Evolutionary conservation across 2,329 filamentous ascomycete species (phyloP).

Genomic region (Cercospora sp.): DNA sequence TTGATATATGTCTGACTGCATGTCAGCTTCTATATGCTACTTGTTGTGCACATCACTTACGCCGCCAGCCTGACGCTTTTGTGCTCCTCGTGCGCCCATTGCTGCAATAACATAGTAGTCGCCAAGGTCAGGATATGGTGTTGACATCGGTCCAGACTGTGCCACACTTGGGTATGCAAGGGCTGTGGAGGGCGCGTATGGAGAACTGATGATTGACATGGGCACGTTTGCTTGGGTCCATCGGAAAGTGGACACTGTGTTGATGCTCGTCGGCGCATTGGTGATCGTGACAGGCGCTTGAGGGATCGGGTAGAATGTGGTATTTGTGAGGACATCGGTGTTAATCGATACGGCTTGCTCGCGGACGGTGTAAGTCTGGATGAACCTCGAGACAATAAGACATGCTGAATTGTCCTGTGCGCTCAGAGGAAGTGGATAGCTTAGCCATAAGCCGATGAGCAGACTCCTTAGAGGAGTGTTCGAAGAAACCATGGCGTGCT

Average conservation of each 20-base stretch:
- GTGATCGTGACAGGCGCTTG: constrained; percentile 32
- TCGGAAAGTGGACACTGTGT: constrained; percentile 32
- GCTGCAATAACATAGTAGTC: constrained; percentile 15
- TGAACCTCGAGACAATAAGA: constrained; percentile 13
- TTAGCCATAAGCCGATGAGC: constrained; percentile 18
- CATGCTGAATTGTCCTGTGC: constrained; percentile 17
- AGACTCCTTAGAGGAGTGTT: constrained; percentile 15
- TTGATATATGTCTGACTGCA: constrained; percentile 26
- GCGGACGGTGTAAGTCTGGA: constrained; percentile 25
- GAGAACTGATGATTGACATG: constrained; percentile 4
- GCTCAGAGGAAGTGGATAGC: constrained; percentile 5
- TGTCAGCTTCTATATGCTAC: neutral
- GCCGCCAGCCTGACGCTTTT: constrained; percentile 16
- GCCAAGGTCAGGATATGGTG: constrained; percentile 8
- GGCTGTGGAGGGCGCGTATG: constrained; percentile 1
- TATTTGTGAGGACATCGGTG: constrained; percentile 32
- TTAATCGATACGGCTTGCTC: constrained; percentile 35
- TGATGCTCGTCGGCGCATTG: constrained; percentile 35
- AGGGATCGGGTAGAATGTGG: constrained; percentile 33
- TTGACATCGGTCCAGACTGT: neutral
- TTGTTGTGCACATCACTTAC: constrained; percentile 2
- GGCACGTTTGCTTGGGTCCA: constrained; percentile 28
- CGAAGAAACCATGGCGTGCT: constrained; percentile 15
- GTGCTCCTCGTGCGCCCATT: constrained; percentile 8
- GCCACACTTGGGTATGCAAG: neutral